Base-by-base conservation (phyloP, 2,329 filamentous ascomycete species). In the Nemania sp. region DNA sequence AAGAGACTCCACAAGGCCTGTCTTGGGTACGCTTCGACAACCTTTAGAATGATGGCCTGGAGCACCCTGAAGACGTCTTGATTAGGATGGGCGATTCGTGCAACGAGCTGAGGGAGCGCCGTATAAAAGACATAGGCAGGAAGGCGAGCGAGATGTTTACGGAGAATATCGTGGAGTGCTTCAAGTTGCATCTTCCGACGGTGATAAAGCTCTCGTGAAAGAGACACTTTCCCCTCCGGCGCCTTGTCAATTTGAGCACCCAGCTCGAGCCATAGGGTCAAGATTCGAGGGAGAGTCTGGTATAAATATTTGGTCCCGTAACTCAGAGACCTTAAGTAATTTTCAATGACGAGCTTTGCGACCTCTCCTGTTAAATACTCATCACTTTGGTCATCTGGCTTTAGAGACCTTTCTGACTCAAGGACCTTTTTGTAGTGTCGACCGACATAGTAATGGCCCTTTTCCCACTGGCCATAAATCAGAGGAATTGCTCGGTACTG, bases 361-460 rank as follows among this genome's bases (percentile, higher is more conserved):
- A 91, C 89, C 77, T 98, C 94, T 45, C 96, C 97, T 11, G 88
- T 92, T 63, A 96, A 81, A 74, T 90, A 94, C 67, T 88, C 85
- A 62, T 94, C 91, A 49, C 87, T 90, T 79, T 97, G 94, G 70
- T 94, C 94, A 29, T 91, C 88, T 20, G 88, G 84, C 43, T 91
- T 90, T 60, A 97, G 87, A 1, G 87, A 84, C 79, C 93, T 94
- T 78, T 98, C 94, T 0, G 93, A 93, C 75, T 98, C 95, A 2
- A 98, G 84, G 3, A 98, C 87, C 79, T 98, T 99, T 79, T 97
- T 97, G 85, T 99, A 99, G 80, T 98, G 94, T 54, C 95, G 93
- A 5, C 96, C 96, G 10, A 99, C 87, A 78, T 98, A 97, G 79
- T 98, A 99, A 77, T 98, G 95, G 0, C 93, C 94, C 80, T 98